These are phyloP conservation scores for Trichoderma parareesei DNA, from an alignment of 495 filamentous ascomycete genomes.

Conservation along the genomic window DNA sequence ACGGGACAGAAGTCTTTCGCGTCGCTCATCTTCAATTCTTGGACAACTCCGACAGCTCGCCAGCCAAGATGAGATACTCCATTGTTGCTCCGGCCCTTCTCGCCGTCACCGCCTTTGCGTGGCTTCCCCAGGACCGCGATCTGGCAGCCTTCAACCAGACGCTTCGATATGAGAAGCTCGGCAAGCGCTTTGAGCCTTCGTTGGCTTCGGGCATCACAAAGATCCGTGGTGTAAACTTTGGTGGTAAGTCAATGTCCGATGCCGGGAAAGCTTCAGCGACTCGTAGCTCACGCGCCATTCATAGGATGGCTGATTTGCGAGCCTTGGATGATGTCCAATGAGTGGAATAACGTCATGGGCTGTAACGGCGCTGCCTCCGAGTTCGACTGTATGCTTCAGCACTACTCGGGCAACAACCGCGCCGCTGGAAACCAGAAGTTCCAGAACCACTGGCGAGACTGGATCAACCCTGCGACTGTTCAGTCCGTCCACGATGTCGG, in stretches of 20 bases:
- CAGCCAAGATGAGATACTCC: slow-evolving; percentile 17
- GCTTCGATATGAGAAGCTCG: slow-evolving; percentile 19
- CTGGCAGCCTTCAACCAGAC: slow-evolving; percentile 21
- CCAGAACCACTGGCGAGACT: slow-evolving; percentile 45
- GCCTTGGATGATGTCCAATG: slow-evolving; percentile 42
- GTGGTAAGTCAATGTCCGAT: slow-evolving; percentile 11
- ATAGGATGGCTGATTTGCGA: slow-evolving; percentile 39
- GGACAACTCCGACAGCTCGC: not conserved
- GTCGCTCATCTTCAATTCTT: not conserved
- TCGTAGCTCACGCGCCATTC: not conserved
- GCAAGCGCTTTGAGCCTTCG: slow-evolving; percentile 18
- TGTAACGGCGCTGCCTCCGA: slow-evolving; percentile 40
- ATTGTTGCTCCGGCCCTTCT: slow-evolving; percentile 16
- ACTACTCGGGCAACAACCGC: slow-evolving; percentile 37
- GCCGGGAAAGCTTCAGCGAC: not conserved
- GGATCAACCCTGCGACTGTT: slow-evolving; percentile 49
- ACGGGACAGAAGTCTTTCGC: not conserved
- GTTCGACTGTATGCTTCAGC: slow-evolving; percentile 44
- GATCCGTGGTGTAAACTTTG: slow-evolving; percentile 24
- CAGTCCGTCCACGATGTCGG: slow-evolving; percentile 42
- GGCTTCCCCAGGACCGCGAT: slow-evolving; percentile 21
- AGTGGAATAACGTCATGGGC: slow-evolving; percentile 42
- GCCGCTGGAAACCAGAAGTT: slow-evolving; percentile 42
- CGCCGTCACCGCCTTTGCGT: slow-evolving; percentile 16
- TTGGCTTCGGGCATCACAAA: slow-evolving; percentile 19